Base-by-base conservation (phyloP, 805 yeast species). In the Ogataea methylovora region DNA sequence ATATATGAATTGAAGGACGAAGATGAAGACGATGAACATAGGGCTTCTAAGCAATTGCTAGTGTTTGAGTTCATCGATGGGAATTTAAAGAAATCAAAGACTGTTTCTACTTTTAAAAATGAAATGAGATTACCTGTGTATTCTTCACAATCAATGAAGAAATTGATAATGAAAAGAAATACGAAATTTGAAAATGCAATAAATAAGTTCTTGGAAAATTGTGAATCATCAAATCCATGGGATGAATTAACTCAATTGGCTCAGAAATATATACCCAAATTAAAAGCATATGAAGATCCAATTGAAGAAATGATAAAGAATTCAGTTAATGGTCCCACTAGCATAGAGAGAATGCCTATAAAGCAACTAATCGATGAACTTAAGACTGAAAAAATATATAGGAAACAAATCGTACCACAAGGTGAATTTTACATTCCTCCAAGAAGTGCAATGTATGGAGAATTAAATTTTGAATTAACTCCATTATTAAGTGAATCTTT, bases 41-140 rank as follows among this genome's bases (percentile, higher is more conserved):
- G 52, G 11, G 51, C 46, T 5, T 53, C 64, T 0, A 63, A 67
- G 15, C 87, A 79, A 42, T 48, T 84, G 8, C 61, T 88, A 19
- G 64, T 84, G 2, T 82, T 88, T 49, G 88, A 82, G 43, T 84
- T 88, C 53, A 65, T 74, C 13, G 95, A 88, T 53, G 84, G 82
- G 11, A 64, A 68, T 38, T 50, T 70, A 47, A 44, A 62, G 47
- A 71, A 63, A 46, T 73, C 61, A 43, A 73, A 65, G 63, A 70
- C 61, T 27, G 70, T 54, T 59, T 47, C 61, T 11, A 52, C 63
- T 4, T 62, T 49, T 43, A 63, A 52, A 33, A 58, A 68, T 5
- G 71, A 69, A 31, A 62, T 78, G 38, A 66, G 60, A 30, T 42
- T 73, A 13, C 76, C 78, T 2, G 66, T 63, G 3, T 69, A 75